These are phyloP conservation scores for Proliferodiscus dingleyae DNA, from an alignment of 2,329 filamentous ascomycete genomes.

Conservation along the genomic window DNA sequence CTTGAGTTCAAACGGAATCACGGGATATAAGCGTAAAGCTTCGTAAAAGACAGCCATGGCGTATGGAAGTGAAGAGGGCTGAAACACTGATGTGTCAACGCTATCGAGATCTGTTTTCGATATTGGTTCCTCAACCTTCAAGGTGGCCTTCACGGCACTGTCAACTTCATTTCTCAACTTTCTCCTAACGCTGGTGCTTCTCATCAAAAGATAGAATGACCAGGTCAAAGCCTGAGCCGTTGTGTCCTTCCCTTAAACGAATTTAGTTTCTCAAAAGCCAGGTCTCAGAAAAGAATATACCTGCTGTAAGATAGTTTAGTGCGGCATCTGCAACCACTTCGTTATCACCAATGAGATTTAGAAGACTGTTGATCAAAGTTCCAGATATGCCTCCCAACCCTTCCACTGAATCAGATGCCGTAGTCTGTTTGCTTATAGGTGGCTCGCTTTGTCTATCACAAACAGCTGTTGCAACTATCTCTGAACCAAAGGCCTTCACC, in stretches of 20 bases:
- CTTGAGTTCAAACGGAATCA: conserved; percentile 62
- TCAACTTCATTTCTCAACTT: conserved; percentile 42
- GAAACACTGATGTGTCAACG: conserved; percentile 15
- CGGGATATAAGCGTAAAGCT: conserved; percentile 55
- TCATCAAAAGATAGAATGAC: conserved; percentile 57
- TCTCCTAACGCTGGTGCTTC: conserved; percentile 38
- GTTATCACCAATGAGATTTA: conserved; percentile 51
- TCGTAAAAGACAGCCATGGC: conserved; percentile 60
- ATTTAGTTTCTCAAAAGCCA: conserved; percentile 5
- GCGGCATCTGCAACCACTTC: conserved; percentile 59
- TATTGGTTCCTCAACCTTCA: conserved; percentile 14
- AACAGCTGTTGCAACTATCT: conserved; percentile 52
- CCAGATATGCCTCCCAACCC: conserved; percentile 40
- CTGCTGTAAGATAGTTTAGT: conserved; percentile 61
- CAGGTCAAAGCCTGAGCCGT: conserved; percentile 62
- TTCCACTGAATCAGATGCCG: conserved; percentile 6
- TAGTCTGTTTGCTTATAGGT: conserved; percentile 8
- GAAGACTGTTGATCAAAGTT: conserved; percentile 55
- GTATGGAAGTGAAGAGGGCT: conserved; percentile 44
- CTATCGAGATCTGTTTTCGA: conserved; percentile 5
- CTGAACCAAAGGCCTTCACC: conserved; percentile 51
- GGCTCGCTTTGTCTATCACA: conserved; percentile 33
- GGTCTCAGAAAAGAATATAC: conserved; percentile 17
- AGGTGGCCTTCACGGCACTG: background rate
- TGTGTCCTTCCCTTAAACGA: conserved; percentile 49